Evolutionary conservation across 2,329 filamentous ascomycete genomes (phyloP).

Genomic region (Monosporascus sp.): DNA sequence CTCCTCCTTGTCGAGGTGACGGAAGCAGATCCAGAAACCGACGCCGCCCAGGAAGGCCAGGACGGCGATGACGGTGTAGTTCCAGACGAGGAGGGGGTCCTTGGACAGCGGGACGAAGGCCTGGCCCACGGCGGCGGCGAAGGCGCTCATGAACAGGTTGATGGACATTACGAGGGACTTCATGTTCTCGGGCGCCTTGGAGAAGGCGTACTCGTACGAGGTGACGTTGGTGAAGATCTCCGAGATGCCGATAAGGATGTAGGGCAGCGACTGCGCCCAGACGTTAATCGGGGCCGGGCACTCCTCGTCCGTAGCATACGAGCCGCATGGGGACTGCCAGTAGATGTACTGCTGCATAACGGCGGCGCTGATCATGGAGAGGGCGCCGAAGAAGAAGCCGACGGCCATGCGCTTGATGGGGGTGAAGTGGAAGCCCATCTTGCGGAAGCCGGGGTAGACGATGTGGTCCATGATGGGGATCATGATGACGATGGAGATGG

Average conservation of each 20-base stretch:
- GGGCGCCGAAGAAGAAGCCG: conserved; percentile 62
- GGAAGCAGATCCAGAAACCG: conserved; percentile 62
- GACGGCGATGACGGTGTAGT: conserved; percentile 53
- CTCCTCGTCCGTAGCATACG: conserved; percentile 36
- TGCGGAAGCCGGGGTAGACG: conserved; percentile 63
- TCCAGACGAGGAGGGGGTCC: conserved; percentile 67
- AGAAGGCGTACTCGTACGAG: conserved; percentile 66
- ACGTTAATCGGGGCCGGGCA: conserved; percentile 47
- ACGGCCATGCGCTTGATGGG: conserved; percentile 69
- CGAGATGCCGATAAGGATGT: conserved; percentile 40
- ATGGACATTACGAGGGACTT: conserved; percentile 61
- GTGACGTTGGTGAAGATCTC: conserved; percentile 45
- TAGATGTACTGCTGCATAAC: conserved; percentile 60
- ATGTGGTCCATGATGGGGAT: conserved; percentile 63
- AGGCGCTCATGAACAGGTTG: conserved; percentile 61
- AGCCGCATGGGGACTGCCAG: conserved; percentile 52
- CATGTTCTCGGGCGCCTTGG: conserved; percentile 71
- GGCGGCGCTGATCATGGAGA: conserved; percentile 53
- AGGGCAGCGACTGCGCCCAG: conserved; percentile 46
- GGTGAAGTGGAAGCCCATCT: conserved; percentile 58
- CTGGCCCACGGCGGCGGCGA: conserved; percentile 62
- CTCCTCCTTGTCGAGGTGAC: conserved; percentile 54
- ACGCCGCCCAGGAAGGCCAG: conserved; percentile 49
- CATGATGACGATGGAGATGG: conserved; percentile 68
- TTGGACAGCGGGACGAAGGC: conserved; percentile 46